Conservation (phyloP, 768 basidiomycete genomes). For the Collybiopsis luxurians region DNA sequence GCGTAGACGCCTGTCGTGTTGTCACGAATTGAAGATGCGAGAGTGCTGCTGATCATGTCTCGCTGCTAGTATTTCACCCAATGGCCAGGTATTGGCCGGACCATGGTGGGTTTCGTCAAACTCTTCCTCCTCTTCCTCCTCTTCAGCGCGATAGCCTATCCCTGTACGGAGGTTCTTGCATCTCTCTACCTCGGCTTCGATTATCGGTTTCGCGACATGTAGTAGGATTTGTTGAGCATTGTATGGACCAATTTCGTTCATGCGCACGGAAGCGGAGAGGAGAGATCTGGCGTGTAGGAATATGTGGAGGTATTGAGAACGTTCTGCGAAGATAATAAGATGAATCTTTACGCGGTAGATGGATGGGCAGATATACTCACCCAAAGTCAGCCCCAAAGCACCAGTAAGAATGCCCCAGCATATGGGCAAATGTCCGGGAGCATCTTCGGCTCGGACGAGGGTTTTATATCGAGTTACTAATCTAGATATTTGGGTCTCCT, state of each 20-base stretch:
- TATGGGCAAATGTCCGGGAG: constrained; percentile 80
- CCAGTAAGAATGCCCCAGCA: constrained; percentile 90
- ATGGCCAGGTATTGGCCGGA: constrained; percentile 92
- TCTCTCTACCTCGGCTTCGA: constrained; percentile 49
- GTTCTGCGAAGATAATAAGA: constrained; percentile 44
- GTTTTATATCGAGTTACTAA: constrained; percentile 72
- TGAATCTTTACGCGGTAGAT: not conserved
- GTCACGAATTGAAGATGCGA: constrained; percentile 85
- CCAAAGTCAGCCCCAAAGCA: constrained; percentile 67
- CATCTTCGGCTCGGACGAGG: constrained; percentile 58
- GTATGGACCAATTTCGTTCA: constrained; percentile 93
- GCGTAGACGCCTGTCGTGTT: not conserved
- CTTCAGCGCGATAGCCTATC: constrained; percentile 18
- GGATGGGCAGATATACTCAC: constrained; percentile 36
- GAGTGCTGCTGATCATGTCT: constrained; percentile 96
- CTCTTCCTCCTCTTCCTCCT: constrained; percentile 6
- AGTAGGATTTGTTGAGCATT: constrained; percentile 84
- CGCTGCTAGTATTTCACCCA: constrained; percentile 88
- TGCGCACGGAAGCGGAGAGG: constrained; percentile 86
- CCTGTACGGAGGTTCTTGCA: constrained; percentile 52
- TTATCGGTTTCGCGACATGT: constrained; percentile 64
- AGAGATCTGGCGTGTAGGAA: constrained; percentile 91
- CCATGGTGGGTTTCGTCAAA: constrained; percentile 47
- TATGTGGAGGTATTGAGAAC: constrained; percentile 82
- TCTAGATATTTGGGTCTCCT: constrained; percentile 23